phyloP scores from a whole-genome alignment of 2,329 filamentous ascomycete species.

The Achaetomium macrosporum region DNA sequence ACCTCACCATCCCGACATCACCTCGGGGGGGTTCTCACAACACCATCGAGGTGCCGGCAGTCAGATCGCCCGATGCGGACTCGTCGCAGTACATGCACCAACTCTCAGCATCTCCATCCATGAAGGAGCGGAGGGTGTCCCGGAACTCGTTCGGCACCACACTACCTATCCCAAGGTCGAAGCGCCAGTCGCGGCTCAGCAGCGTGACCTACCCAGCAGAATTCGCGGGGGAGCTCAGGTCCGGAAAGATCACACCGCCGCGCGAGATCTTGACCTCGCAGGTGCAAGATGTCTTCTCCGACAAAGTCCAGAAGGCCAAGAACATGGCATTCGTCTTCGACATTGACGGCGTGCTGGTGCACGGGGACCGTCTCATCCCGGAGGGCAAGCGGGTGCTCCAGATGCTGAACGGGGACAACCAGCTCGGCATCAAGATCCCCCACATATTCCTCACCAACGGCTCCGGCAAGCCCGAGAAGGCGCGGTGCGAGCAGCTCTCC shows the following conservation, averaged over 20 bases:
- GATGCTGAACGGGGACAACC: conserved; percentile 69
- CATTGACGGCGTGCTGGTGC: conserved; percentile 70
- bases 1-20: conserved; percentile 20
- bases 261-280: conserved; percentile 65
- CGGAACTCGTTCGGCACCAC: conserved; percentile 71
- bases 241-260: conserved; percentile 47
- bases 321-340: conserved; percentile 81
- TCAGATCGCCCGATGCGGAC: conserved; percentile 62
- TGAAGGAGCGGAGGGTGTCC: conserved; percentile 61
- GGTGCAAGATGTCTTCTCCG: conserved; percentile 59
- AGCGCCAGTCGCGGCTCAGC: conserved; percentile 62
- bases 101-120: conserved; percentile 61
- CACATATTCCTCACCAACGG: conserved; percentile 72
- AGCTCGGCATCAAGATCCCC: conserved; percentile 71
- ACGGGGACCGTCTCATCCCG: conserved; percentile 64
- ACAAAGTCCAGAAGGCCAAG: conserved; percentile 64
- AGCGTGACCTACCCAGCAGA: conserved; percentile 42
- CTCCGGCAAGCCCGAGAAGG: conserved; percentile 62
- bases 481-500: conserved; percentile 60
- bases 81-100: conserved; percentile 66
- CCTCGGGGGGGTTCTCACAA: conserved; percentile 34
- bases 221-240: conserved; percentile 33
- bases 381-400: conserved; percentile 60
- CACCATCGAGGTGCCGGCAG: conserved; percentile 64
- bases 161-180: conserved; percentile 65